Evolutionary conservation across 768 basidiomycete genomes (phyloP), one percentile per base, ranked within the genome.

Genomic region (Boletellus emodensis): DNA sequence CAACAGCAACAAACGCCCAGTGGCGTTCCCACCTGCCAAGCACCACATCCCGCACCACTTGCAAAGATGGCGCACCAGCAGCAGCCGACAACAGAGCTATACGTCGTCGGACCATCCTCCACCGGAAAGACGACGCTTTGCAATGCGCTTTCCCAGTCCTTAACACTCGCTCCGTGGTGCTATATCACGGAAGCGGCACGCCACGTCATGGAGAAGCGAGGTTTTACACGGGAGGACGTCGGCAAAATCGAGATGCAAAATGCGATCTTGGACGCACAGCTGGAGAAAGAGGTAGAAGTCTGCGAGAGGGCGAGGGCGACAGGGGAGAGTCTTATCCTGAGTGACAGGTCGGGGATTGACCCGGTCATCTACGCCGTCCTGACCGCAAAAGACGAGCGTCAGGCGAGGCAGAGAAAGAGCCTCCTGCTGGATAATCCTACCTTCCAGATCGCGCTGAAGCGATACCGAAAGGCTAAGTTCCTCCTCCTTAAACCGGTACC

Each of bases 121-220:
- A 81, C 80, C 12, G 85, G 85, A n/a, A 87, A 87, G 64, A 83
- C 84, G 22, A 85, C 84, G 0, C 72, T 85, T 3, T 84, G 81
- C 61, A 63, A 74, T 33, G 79, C 81, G 2, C 62, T 85, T 0
- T 73, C 73, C 0, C 54, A 68, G 40, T 68, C 70, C 34, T 58
- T 83, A 10, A 64, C 67, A 1, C 51, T 86, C 28, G 46, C 54
- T 2, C 58, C 59, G 15, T 49, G 61, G 28, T 73, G 72, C 28
- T 75, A 76, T 49, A 75, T 87, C 50, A 78, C 70, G 20, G 85
- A 87, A 63, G 79, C 83, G 18, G 85, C 85, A 3, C 72, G 85
- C 26, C 62, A 68, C 22, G 75, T 86, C 36, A 83, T 87, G 76
- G 67, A 60, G 46, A 58, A 56, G 8, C 70, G 72, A 17, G 82